A percentile compares a stretch with the other conserved stretches of the same genome.
Conservation (phyloP, 306 rosid species). For the Sicyos edulis region DNA sequence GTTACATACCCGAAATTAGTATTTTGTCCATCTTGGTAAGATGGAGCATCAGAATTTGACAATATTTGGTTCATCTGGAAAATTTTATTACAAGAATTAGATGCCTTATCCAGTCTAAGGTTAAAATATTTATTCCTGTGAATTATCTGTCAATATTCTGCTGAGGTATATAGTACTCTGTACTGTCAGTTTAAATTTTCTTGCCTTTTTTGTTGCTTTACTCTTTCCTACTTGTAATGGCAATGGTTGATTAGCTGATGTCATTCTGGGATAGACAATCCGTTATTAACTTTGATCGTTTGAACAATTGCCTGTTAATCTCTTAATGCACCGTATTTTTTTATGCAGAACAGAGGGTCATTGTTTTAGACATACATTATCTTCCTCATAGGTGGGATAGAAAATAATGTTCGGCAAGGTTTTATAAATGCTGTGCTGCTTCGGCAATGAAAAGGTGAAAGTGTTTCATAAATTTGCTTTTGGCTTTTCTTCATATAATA, state of each 20-base stretch:
- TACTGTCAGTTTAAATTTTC: not conserved
- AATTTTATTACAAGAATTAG: not conserved
- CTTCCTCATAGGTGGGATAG: not conserved
- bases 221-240: not conserved
- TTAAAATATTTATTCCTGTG: not conserved
- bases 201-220: not conserved
- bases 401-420: constrained; percentile 19
- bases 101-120: not conserved
- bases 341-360: not conserved
- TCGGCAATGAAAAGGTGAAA: constrained; percentile 41
- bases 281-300: not conserved
- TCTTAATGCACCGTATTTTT: not conserved
- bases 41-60: constrained; percentile 3
- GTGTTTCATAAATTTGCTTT: not conserved
- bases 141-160: not conserved
- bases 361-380: not conserved
- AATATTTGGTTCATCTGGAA: not conserved
- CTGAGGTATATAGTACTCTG: not conserved
- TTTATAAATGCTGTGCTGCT: constrained; percentile 30
- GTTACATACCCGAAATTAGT: not conserved
- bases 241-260: not conserved
- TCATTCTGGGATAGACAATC: not conserved
- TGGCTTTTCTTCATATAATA: not conserved
- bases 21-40: constrained; percentile 6
- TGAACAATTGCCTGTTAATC: not conserved